phyloP scores from a whole-genome alignment of 768 basidiomycete species.

The Dioszegia hungarica region DNA sequence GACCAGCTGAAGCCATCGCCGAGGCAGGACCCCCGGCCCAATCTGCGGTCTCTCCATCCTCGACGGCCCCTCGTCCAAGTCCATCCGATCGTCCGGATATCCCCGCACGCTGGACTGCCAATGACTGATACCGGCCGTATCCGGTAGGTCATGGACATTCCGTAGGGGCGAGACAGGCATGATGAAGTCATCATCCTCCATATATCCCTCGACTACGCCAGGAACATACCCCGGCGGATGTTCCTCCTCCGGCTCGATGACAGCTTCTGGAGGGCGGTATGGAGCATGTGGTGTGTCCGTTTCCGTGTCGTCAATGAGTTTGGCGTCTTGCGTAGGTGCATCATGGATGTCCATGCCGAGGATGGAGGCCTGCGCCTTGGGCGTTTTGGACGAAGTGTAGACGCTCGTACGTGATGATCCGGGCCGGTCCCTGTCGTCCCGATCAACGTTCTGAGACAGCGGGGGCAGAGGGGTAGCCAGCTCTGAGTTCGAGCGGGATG shows the following conservation, averaged over 20 bases:
- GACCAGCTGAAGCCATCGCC: constrained; percentile 20
- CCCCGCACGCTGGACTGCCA: not conserved
- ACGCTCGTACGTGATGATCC: constrained; percentile 7
- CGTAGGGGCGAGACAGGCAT: constrained; percentile 1
- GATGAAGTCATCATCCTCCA: constrained; percentile 21
- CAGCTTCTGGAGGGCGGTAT: constrained; percentile 37
- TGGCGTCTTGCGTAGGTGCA: not conserved
- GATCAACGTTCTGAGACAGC: constrained; percentile 1
- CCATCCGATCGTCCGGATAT: not conserved
- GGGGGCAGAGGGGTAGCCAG: not conserved
- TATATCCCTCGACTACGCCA: constrained; percentile 31
- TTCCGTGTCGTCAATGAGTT: not conserved
- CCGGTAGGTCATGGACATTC: not conserved
- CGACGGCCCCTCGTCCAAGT: not conserved
- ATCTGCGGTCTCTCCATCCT: constrained; percentile 21
- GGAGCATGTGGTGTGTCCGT: constrained; percentile 28
- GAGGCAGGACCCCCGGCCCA: constrained; percentile 32
- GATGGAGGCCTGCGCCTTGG: not conserved
- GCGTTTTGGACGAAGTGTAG: not conserved
- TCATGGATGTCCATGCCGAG: not conserved
- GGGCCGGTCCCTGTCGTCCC: not conserved
- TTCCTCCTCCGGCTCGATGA: constrained; percentile 36
- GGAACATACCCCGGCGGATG: constrained; percentile 31
- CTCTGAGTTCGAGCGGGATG: not conserved
- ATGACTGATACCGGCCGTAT: not conserved